Conservation (phyloP, 164 flowering plant species). For the Stephania cephalantha region DNA sequence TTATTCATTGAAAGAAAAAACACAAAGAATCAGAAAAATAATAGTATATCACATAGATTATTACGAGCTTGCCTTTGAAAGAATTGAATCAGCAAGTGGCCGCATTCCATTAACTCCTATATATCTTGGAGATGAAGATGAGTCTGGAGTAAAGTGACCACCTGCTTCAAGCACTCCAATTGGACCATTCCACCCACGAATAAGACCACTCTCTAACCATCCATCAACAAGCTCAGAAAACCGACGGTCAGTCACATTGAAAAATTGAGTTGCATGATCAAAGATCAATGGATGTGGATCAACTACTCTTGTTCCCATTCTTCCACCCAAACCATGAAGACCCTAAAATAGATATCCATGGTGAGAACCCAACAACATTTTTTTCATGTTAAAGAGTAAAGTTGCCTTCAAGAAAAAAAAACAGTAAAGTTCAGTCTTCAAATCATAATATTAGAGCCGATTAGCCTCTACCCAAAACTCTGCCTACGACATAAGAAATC, state of each 20-base stretch:
- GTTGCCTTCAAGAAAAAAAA: too few species aligned
- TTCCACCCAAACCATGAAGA: constrained; percentile 88
- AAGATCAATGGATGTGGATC: constrained; percentile 60
- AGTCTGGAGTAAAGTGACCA: constrained; percentile 49
- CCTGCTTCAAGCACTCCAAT: constrained; percentile 83
- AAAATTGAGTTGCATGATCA: constrained; percentile 96
- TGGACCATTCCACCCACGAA: constrained; percentile 63
- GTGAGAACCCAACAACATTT: not conserved
- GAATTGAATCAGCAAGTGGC: constrained; percentile 77
- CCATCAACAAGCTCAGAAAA: constrained; percentile 63
- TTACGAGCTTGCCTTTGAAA: constrained; percentile 44
- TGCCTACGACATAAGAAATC: too few species aligned
- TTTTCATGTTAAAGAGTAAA: not conserved
- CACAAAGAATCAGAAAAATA: too few species aligned
- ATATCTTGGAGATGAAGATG: constrained; percentile 59
- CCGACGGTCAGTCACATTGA: constrained; percentile 63
- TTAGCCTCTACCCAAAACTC: too few species aligned
- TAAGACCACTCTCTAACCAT: constrained; percentile 69
- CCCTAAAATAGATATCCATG: constrained; percentile 40
- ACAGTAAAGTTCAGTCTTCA: not conserved
- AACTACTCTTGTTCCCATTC: constrained; percentile 87
- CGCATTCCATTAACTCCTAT: constrained; percentile 88
- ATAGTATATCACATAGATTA: too few species aligned
- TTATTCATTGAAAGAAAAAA: too few species aligned
- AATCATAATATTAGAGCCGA: too few species aligned